These are phyloP conservation scores for Puccinia novopanici DNA, from an alignment of 1,284 basidiomycete species.

Conservation along the genomic window DNA sequence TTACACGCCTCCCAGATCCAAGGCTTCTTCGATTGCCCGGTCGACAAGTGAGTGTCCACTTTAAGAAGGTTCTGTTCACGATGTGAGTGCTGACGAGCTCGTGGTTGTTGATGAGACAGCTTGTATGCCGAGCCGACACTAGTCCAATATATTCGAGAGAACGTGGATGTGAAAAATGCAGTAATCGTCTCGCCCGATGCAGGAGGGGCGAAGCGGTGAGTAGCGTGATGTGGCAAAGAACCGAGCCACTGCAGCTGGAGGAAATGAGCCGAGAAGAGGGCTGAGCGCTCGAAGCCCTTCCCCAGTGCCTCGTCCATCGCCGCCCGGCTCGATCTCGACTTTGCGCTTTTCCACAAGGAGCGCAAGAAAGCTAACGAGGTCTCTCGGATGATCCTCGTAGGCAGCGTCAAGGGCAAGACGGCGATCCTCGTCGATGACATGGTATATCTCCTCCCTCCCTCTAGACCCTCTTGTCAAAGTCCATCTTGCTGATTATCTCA, in stretches of 20 bases:
- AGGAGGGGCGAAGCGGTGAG: conserved; percentile 92
- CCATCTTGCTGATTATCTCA: neutral
- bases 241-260: neutral
- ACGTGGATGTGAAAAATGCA: conserved; percentile 81
- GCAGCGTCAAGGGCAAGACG: conserved; percentile 85
- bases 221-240: conserved; percentile 3
- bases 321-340: conserved; percentile 93
- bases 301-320: conserved; percentile 92
- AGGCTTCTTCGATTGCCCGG: conserved; percentile 99
- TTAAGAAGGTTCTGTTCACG: neutral
- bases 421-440: conserved; percentile 99
- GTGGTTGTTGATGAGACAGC: conserved; percentile 61
- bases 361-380: conserved; percentile 99
- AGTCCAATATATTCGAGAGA: conserved; percentile 88
- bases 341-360: conserved; percentile 99
- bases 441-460: conserved; percentile 58
- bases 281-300: conserved; percentile 31
- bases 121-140: conserved; percentile 97
- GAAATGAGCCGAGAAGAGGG: neutral
- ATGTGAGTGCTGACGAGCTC: neutral
- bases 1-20: conserved; percentile 97
- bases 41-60: conserved; percentile 82
- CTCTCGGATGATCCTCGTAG: conserved; percentile 97
- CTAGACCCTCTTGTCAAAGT: neutral
- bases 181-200: conserved; percentile 99